phyloP scores from a whole-genome alignment of 1,284 basidiomycete species.

The Leucoagaricus sp. region DNA sequence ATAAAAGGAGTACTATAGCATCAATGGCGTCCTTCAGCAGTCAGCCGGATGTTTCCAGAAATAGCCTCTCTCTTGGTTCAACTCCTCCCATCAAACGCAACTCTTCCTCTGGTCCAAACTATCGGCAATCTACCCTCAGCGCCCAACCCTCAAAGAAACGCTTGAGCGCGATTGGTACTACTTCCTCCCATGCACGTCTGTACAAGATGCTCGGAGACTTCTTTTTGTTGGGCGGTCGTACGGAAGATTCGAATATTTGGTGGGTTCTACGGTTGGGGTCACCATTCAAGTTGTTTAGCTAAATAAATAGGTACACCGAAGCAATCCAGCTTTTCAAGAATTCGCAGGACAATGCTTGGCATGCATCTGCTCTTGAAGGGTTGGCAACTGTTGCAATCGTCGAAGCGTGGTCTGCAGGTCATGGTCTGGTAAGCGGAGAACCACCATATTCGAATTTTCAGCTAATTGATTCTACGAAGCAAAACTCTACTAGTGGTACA shows the following conservation, averaged over 20 bases:
- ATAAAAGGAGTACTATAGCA: slow-evolving; percentile 42
- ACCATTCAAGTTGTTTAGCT: slow-evolving; percentile 22
- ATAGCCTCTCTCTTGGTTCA: slow-evolving; percentile 41
- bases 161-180: slow-evolving; percentile 58
- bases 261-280: slow-evolving; percentile 37
- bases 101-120: slow-evolving; percentile 44
- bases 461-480: slow-evolving; percentile 32
- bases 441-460: slow-evolving; percentile 14
- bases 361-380: slow-evolving; percentile 84
- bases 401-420: slow-evolving; percentile 78
- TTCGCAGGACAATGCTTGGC: slow-evolving; percentile 81
- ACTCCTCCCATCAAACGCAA: slow-evolving; percentile 53
- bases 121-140: slow-evolving; percentile 53
- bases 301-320: slow-evolving; percentile 74
- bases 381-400: slow-evolving; percentile 77
- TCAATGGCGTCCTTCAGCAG: slow-evolving; percentile 51
- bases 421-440: slow-evolving; percentile 63
- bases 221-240: slow-evolving; percentile 81
- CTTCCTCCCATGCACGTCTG: slow-evolving; percentile 77
- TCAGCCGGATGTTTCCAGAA: slow-evolving; percentile 55
- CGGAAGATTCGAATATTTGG: slow-evolving; percentile 80
- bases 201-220: slow-evolving; percentile 90
- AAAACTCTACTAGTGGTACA: slow-evolving; percentile 44
- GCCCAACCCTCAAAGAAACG: slow-evolving; percentile 56
- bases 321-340: slow-evolving; percentile 73